Evolutionary conservation across 2,329 filamentous ascomycete species (phyloP), one percentile per base, ranked within the genome.

Genomic region (Epichloe scottii): DNA sequence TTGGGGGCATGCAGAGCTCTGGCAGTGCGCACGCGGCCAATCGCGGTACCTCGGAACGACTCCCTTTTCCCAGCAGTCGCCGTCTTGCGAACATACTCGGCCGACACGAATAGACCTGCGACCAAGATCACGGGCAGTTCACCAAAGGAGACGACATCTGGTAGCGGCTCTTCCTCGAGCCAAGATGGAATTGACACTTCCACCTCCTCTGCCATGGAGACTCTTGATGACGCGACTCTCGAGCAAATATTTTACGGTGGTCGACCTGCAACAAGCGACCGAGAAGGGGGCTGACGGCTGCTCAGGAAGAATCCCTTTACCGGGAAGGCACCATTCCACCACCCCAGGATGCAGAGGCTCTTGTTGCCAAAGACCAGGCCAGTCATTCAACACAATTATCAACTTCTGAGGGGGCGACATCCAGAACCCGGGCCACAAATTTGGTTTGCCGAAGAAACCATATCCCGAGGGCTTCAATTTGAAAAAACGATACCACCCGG

Each of bases 401-500:
- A 44, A 48, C 49, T 2, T 49, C 55, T 10, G 55, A 57, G 12
- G 53, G 3, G 54, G 52, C 21, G 54, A 58, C 26, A 39, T 62
- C 26, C 58, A 65, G 37, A 66, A 67, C 3, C 65, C 73, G 14
- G 86, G 87, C n/a, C 75, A 87, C 64, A 94, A 91, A 63, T 96
- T 89, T 62, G 81, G 79, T 4, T 71, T 88, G 55, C 89, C 89
- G 1, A 71, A 74, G 37, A 70, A 83, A 51, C 81, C 85, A 6
- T 72, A 89, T 49, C 78, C 84, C 10, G 75, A 77, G 50, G 61
- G 71, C 33, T 74, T 63, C 76, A 87, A 69, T 68, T 71, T 91
- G 60, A 86, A 89, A 68, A 75, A 87, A 64, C 81, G 93, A 61
- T 95, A 97, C 64, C 86, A 96, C 63, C 81, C 87, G 2, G 76